These are phyloP conservation scores for Thelonectria discophora DNA, from an alignment of 2,329 filamentous ascomycete genomes.

Conservation along the genomic window DNA sequence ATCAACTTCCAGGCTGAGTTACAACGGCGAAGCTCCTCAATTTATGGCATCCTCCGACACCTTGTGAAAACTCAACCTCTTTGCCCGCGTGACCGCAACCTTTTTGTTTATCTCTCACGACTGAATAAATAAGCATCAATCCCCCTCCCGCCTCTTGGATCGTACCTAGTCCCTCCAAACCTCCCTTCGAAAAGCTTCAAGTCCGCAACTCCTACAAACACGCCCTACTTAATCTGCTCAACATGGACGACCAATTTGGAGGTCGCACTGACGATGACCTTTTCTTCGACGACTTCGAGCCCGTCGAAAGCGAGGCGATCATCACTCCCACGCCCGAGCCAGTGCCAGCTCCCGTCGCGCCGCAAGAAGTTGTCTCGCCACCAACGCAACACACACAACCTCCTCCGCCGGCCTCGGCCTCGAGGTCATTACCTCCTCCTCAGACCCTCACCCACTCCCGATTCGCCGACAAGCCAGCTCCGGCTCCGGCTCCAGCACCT, in stretches of 20 bases:
- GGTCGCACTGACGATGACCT: constrained; percentile 70
- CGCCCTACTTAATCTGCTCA: constrained; percentile 4
- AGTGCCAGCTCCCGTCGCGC: constrained; percentile 19
- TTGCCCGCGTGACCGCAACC: neutral
- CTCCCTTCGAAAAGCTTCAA: neutral
- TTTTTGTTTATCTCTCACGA: neutral
- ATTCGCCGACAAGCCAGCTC: constrained; percentile 46
- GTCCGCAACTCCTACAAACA: neutral
- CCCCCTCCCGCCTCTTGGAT: neutral
- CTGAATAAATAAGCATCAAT: neutral
- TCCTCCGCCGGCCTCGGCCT: constrained; percentile 11
- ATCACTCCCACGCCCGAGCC: constrained; percentile 33
- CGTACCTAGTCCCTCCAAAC: neutral
- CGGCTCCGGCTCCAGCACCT: constrained; percentile 20
- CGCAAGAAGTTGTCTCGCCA: constrained; percentile 24
- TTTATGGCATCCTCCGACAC: neutral
- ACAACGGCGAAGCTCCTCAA: neutral
- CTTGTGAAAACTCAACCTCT: neutral
- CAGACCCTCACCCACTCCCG: constrained; percentile 46
- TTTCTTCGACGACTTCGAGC: constrained; percentile 70
- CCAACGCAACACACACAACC: constrained; percentile 13
- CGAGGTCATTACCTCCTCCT: constrained; percentile 24
- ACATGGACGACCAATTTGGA: constrained; percentile 69
- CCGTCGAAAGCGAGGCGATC: constrained; percentile 53
- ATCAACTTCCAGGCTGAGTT: neutral